Conservation (phyloP, 2,329 filamentous ascomycete species). For the Ceratocystis smalleyi region DNA sequence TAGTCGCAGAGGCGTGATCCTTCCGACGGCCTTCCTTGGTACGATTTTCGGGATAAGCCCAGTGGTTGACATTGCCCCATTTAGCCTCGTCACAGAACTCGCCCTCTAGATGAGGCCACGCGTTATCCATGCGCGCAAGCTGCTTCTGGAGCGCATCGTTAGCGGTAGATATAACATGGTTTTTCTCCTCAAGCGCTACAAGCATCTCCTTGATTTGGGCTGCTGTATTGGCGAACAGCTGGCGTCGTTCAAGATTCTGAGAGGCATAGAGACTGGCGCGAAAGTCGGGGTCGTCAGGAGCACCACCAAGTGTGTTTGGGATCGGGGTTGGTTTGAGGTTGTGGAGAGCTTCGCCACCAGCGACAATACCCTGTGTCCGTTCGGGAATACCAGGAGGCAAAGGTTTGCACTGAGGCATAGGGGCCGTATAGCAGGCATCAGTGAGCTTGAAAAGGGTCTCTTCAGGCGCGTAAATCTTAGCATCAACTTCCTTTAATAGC, state of each 20-base stretch:
- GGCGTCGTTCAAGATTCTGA: conserved; percentile 41
- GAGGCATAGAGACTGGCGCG: neutral
- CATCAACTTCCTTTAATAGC: conserved; percentile 90
- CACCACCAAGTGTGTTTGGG: conserved; percentile 27
- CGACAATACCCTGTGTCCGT: neutral
- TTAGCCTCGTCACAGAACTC: conserved; percentile 93
- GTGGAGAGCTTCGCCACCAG: conserved; percentile 13
- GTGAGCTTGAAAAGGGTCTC: conserved; percentile 66
- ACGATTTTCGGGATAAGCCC: conserved; percentile 85
- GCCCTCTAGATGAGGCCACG: conserved; percentile 69
- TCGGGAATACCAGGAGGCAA: conserved; percentile 5
- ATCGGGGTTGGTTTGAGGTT: conserved; percentile 23
- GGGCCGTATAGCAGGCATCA: conserved; percentile 40
- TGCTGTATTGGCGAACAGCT: conserved; percentile 64
- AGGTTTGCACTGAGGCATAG: conserved; percentile 18
- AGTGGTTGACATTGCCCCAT: conserved; percentile 79
- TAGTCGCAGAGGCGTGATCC: conserved; percentile 65
- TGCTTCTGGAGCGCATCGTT: conserved; percentile 80
- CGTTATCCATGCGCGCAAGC: conserved; percentile 66
- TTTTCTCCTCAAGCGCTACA: conserved; percentile 88
- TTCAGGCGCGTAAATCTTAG: conserved; percentile 82
- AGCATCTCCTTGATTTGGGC: conserved; percentile 71
- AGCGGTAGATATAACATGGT: conserved; percentile 85
- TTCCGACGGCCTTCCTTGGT: conserved; percentile 59
- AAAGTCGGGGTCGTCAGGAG: conserved; percentile 23